Evolutionary conservation across 495 filamentous ascomycete species (phyloP).

Genomic region (Annulohypoxylon stygium): DNA sequence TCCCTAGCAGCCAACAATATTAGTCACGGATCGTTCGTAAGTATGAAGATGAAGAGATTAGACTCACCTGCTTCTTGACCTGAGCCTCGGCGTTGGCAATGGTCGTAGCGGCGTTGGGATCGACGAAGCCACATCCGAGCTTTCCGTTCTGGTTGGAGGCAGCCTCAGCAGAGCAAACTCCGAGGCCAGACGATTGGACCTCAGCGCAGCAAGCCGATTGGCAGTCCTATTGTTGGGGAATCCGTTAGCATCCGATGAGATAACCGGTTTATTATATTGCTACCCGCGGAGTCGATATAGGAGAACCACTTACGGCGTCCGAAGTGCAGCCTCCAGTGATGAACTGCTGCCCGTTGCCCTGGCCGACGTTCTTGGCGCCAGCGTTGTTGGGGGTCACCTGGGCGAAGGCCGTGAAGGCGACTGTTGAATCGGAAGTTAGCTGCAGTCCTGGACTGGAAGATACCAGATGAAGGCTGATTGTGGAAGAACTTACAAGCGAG

Average conservation of each 20-base stretch:
- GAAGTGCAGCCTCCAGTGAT: constrained; percentile 64
- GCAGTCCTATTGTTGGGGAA: constrained; percentile 27
- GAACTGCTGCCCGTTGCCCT: constrained; percentile 65
- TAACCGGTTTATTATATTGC: background rate
- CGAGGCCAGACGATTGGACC: constrained; percentile 41
- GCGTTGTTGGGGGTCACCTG: constrained; percentile 58
- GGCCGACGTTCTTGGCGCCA: constrained; percentile 62
- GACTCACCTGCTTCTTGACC: constrained; percentile 39
- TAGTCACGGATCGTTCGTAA: background rate
- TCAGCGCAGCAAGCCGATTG: constrained; percentile 47
- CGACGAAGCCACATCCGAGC: constrained; percentile 60
- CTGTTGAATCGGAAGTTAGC: constrained; percentile 34
- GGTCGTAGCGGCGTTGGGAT: constrained; percentile 53
- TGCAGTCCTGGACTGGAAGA: background rate
- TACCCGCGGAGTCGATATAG: background rate
- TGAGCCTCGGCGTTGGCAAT: constrained; percentile 45
- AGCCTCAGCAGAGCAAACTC: constrained; percentile 52
- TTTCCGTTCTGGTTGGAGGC: constrained; percentile 52
- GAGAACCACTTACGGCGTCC: constrained; percentile 50
- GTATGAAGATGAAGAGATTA: background rate
- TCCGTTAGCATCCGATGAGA: background rate
- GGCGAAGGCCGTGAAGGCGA: constrained; percentile 51
- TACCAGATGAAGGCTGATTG: background rate
- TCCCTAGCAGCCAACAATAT: background rate
- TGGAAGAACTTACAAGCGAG: constrained; percentile 51